Evolutionary conservation across 169 alveolate species (phyloP), one percentile per base, ranked within the genome.

Genomic region (Cryptosporidium felis): DNA sequence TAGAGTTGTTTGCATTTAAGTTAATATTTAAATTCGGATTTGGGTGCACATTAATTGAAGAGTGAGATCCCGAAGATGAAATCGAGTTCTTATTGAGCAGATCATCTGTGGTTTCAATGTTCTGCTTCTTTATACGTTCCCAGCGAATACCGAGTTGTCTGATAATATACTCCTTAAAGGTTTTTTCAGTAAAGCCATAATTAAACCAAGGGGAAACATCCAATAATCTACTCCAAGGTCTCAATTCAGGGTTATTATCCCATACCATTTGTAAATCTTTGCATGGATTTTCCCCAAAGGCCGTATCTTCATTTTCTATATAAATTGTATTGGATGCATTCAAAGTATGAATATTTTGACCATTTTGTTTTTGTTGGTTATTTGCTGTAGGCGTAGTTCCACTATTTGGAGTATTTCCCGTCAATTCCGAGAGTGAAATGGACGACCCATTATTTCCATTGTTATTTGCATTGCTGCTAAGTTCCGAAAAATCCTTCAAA

Each of bases 171-270:
- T 66, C 82, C 51, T 66, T 66, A 28, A 66, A 66, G 3, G 82
- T 47, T 66, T 66, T 66, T 45, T 66, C 82, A 12, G 62, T 66
- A 32, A 66, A 66, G 2, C 82, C 82, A 34, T 66, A 66, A 47
- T 66, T 66, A 49, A 66, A 66, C 82, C 82, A 66, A 0, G 82
- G 82, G 5, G 82, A 66, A 14, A 66, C 63, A 66, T 66, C 82
- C 28, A 66, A 21, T 30, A 66, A 47, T 18, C 82, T 66, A 38
- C 82, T 66, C 82, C 82, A 66, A 16, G 82, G 82, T 34, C 82
- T 45, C 9, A 12, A 5, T 47, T 66, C 82, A 32, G 82, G 62
- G 9, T 49, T 46, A 47, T 26, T 30, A 14, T 66, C 82, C 82
- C 82, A 66, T 30, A 66, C 82, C 82, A 66, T 66, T 23, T 44